Conservation (phyloP, 2,329 filamentous ascomycete genomes). For the Penicillium paneum region DNA sequence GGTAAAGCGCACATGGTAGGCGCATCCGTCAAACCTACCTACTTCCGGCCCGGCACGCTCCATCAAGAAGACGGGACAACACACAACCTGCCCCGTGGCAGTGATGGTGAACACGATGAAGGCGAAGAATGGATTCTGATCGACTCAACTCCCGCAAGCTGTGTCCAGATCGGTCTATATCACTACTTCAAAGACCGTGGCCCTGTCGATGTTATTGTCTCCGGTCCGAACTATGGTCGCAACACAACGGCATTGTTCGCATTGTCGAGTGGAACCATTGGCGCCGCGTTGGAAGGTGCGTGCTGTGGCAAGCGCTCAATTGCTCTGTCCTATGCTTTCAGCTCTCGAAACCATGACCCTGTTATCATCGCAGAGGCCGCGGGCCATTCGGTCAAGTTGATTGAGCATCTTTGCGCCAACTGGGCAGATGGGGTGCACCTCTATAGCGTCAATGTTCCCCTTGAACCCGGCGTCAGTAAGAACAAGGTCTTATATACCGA, state of each 20-base stretch:
- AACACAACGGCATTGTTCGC: constrained; percentile 80
- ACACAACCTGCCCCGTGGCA: constrained; percentile 56
- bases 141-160: constrained; percentile 76
- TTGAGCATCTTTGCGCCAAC: constrained; percentile 73
- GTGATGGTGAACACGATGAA: constrained; percentile 48
- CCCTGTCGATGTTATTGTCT: constrained; percentile 72
- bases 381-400: constrained; percentile 68
- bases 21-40: constrained; percentile 76
- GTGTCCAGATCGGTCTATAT: constrained; percentile 76
- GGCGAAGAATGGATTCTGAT: constrained; percentile 78
- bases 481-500: constrained; percentile 76
- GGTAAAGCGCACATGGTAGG: constrained; percentile 97
- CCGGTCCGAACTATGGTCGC: constrained; percentile 77
- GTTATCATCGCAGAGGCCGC: constrained; percentile 75
- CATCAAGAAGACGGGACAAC: constrained; percentile 65
- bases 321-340: constrained; percentile 88
- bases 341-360: constrained; percentile 77
- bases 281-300: constrained; percentile 73
- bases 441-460: constrained; percentile 88
- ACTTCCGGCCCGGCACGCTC: constrained; percentile 69
- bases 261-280: constrained; percentile 72
- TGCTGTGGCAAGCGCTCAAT: constrained; percentile 68
- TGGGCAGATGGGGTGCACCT: constrained; percentile 74
- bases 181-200: constrained; percentile 73
- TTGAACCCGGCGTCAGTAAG: constrained; percentile 70